A percentile compares a stretch with the other conserved stretches of the same genome.
phyloP scores from a whole-genome alignment of 495 filamentous ascomycete species.

The Aspergillus heteromorphus region DNA sequence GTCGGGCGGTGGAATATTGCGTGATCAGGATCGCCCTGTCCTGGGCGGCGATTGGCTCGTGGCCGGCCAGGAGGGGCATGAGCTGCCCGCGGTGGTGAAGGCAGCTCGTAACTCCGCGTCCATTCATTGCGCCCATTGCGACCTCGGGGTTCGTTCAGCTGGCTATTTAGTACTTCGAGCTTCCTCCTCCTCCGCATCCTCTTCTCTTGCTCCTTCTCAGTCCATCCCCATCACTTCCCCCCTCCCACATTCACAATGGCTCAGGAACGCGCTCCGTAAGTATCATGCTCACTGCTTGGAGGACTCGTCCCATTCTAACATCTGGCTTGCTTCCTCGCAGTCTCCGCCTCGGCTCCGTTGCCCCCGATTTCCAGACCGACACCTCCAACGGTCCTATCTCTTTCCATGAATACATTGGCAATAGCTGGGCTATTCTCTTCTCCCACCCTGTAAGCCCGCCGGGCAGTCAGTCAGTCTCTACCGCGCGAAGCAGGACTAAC shows the following conservation, averaged over 20 bases:
- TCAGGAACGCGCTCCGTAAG: slow-evolving; percentile 46
- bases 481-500: background rate
- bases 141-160: background rate
- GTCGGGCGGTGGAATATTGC: slow-evolving; percentile 33
- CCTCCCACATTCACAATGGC: slow-evolving; percentile 43
- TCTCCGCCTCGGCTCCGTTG: slow-evolving; percentile 83
- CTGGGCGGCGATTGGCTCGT: slow-evolving; percentile 6
- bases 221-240: slow-evolving; percentile 3
- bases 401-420: slow-evolving; percentile 95
- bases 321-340: slow-evolving; percentile 30
- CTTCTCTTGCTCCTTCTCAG: slow-evolving; percentile 4
- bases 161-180: slow-evolving; percentile 21
- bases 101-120: background rate
- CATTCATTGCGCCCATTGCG: background rate
- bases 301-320: background rate
- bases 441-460: slow-evolving; percentile 76
- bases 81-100: slow-evolving; percentile 1
- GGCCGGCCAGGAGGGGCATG: slow-evolving; percentile 9
- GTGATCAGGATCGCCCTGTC: slow-evolving; percentile 24
- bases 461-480: background rate
- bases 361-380: slow-evolving; percentile 90
- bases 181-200: background rate
- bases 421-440: slow-evolving; percentile 94
- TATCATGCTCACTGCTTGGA: slow-evolving; percentile 3
- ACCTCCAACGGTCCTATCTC: slow-evolving; percentile 89